Conservation (phyloP, 2,329 filamentous ascomycete species). For the Fusarium austroafricanum region DNA sequence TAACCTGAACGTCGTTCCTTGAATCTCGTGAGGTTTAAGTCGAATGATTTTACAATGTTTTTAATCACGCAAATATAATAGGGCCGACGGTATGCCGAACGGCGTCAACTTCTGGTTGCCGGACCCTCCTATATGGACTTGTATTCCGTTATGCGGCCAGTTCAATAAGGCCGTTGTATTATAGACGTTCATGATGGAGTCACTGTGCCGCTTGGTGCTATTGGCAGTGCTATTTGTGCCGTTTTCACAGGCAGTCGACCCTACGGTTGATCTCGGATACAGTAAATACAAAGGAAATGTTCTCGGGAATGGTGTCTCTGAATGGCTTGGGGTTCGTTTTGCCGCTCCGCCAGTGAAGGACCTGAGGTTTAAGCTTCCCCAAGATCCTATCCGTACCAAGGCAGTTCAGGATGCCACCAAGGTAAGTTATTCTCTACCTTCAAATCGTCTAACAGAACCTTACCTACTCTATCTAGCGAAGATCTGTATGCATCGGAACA, state of each 20-base stretch:
- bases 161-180: not conserved
- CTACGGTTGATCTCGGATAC: slow-evolving; percentile 71
- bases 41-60: not conserved
- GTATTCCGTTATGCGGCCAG: not conserved
- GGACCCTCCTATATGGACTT: not conserved
- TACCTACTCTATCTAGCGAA: slow-evolving; percentile 35
- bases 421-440: slow-evolving; percentile 51
- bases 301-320: slow-evolving; percentile 67
- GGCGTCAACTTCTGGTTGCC: slow-evolving; percentile 3
- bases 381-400: slow-evolving; percentile 64
- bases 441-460: not conserved
- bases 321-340: slow-evolving; percentile 82
- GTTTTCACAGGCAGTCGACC: slow-evolving; percentile 14
- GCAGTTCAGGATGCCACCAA: slow-evolving; percentile 65
- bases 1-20: not conserved
- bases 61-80: not conserved
- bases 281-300: slow-evolving; percentile 71
- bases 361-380: slow-evolving; percentile 74
- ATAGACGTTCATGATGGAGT: not conserved
- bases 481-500: slow-evolving; percentile 49
- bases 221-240: slow-evolving; percentile 15
- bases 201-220: not conserved
- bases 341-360: slow-evolving; percentile 75
- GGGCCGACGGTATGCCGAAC: not conserved
- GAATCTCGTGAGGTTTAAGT: not conserved